Evolutionary conservation across 2,329 filamentous ascomycete genomes (phyloP).

Genomic region (Curvularia sp.): DNA sequence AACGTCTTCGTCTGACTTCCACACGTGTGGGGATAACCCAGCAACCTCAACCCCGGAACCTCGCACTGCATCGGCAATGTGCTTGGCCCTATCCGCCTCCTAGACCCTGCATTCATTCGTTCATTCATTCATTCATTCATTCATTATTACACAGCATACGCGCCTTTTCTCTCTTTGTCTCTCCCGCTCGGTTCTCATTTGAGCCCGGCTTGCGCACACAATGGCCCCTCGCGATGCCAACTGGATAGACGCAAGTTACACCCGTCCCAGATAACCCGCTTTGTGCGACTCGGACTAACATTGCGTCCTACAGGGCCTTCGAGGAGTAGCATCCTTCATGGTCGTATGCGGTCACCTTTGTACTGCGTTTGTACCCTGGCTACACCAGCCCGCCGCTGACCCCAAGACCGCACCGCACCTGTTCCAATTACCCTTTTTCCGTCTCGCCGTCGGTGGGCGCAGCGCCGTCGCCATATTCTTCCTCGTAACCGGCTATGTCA

Average conservation of each 20-base stretch:
- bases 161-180: slow-evolving; percentile 17
- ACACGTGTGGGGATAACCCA: slow-evolving; percentile 2
- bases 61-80: slow-evolving; percentile 22
- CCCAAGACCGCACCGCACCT: slow-evolving; percentile 57
- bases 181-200: slow-evolving; percentile 5
- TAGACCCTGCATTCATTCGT: slow-evolving; percentile 17
- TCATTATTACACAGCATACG: slow-evolving; percentile 17
- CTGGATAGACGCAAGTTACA: slow-evolving; percentile 49
- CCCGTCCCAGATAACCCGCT: slow-evolving; percentile 5
- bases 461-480: slow-evolving; percentile 51
- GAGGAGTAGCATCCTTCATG: slow-evolving; percentile 53
- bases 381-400: slow-evolving; percentile 51
- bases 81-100: slow-evolving; percentile 12
- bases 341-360: slow-evolving; percentile 55
- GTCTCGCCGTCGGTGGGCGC: slow-evolving; percentile 63
- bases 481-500: slow-evolving; percentile 70
- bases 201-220: slow-evolving; percentile 18
- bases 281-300: slow-evolving; percentile 34
- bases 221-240: slow-evolving; percentile 51
- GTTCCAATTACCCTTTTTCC: slow-evolving; percentile 66
- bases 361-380: slow-evolving; percentile 52
- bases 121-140: slow-evolving; percentile 19
- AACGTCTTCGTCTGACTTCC: slow-evolving; percentile 11
- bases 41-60: slow-evolving; percentile 1
- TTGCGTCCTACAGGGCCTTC: slow-evolving; percentile 47